Conservation (phyloP, 2,329 filamentous ascomycete genomes). For the Trichoderma brevicompactum region DNA sequence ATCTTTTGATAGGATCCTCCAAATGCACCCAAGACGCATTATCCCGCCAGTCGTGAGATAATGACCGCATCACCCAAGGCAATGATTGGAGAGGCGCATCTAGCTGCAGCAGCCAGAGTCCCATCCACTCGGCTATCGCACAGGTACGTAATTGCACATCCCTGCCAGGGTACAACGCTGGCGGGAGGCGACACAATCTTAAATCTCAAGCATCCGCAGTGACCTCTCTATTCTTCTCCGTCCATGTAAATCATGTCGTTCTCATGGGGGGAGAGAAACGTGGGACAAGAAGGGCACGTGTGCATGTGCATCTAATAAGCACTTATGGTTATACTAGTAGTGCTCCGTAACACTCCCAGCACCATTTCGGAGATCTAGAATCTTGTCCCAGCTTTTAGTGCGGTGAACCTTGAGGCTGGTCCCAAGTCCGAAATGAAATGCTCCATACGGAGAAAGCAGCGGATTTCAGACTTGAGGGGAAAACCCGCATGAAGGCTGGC, state of each 20-base stretch:
- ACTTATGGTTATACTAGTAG: neutral
- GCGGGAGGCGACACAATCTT: constrained; percentile 16
- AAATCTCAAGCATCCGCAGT: neutral
- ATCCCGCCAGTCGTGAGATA: constrained; percentile 20
- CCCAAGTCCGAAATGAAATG: neutral
- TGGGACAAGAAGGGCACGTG: constrained; percentile 19
- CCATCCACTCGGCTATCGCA: constrained; percentile 25
- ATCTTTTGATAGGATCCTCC: constrained; percentile 21
- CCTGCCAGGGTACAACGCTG: neutral
- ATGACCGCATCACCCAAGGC: constrained; percentile 15
- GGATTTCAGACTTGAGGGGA: neutral
- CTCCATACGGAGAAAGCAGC: neutral
- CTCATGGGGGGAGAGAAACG: constrained; percentile 1
- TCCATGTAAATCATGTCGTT: neutral
- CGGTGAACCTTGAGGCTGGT: neutral
- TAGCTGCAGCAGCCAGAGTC: constrained; percentile 7
- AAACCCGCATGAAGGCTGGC: too few species aligned
- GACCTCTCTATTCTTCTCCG: neutral
- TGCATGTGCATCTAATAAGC: constrained; percentile 1
- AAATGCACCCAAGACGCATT: constrained; percentile 3
- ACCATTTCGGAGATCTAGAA: constrained; percentile 7
- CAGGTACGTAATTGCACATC: constrained; percentile 15
- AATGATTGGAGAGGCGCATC: constrained; percentile 13
- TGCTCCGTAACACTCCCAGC: neutral
- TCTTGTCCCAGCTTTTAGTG: neutral